phyloP scores from a whole-genome alignment of 78 protist species.

The Neovahlkampfia damariscottae region DNA sequence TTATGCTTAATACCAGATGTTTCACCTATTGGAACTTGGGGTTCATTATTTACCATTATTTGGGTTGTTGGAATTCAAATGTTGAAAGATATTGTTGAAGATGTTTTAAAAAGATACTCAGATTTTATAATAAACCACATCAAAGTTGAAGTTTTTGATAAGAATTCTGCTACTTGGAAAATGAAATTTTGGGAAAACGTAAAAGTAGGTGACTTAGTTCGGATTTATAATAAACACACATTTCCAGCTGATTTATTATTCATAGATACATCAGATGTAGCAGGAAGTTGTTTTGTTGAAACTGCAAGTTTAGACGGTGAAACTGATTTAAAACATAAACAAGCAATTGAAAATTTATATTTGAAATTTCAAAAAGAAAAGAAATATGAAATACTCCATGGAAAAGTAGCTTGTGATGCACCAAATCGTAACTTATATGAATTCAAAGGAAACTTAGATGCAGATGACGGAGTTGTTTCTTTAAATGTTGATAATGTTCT shows the following conservation, averaged over 20 bases:
- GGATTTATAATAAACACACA: slow-evolving; percentile 35
- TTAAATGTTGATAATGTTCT: slow-evolving; percentile 27
- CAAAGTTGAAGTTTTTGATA: not conserved
- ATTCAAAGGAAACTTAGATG: slow-evolving; percentile 23
- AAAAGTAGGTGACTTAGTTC: slow-evolving; percentile 49
- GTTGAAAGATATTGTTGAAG: slow-evolving; percentile 50
- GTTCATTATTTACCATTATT: slow-evolving; percentile 20
- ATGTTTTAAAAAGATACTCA: slow-evolving; percentile 4
- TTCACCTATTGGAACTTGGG: not conserved
- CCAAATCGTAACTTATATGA: slow-evolving; percentile 34
- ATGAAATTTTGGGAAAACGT: slow-evolving; percentile 16
- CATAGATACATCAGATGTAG: slow-evolving; percentile 36
- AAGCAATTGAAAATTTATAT: not conserved
- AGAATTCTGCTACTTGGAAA: not conserved
- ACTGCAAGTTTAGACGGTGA: slow-evolving; percentile 87
- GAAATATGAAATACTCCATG: not conserved
- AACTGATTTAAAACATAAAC: slow-evolving; percentile 38
- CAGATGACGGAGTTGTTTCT: not conserved
- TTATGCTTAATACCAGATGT: not conserved
- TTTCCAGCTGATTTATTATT: slow-evolving; percentile 77
- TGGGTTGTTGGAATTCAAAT: slow-evolving; percentile 36
- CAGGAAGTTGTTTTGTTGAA: slow-evolving; percentile 77
- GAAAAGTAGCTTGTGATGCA: slow-evolving; percentile 20
- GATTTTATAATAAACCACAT: not conserved
- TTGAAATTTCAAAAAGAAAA: not conserved